Base-by-base conservation (phyloP, 805 yeast species). In the Cyberlindnera euphorbiiphila region DNA sequence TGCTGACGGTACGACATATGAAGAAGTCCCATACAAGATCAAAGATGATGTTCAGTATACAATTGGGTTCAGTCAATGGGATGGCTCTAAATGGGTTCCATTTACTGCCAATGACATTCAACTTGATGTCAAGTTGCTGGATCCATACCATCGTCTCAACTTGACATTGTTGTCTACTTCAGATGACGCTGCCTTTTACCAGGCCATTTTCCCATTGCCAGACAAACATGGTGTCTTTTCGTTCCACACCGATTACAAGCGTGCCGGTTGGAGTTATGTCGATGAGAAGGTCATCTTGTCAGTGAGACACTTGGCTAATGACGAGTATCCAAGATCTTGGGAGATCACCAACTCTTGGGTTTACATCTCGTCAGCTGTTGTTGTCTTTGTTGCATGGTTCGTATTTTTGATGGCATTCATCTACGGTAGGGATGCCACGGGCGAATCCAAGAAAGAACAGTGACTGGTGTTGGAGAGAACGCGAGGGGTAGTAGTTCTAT, bases 161-260 rank as follows among this genome's bases (percentile, higher is more conserved):
- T 65, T 93, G 53, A 50, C 60, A 14, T 68, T 72, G 20, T 56
- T 66, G 9, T 59, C 66, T 3, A 37, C 54, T 2, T 59, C 52
- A 7, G 63, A 64, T 21, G 65, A 64, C 10, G 54, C 51, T 3
- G 60, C 65, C 5, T 61, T 71, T n/a, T 81, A 78, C 53, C 54
- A 71, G 26, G 64, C 58, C 32, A 57, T 66, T 14, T 87, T 93
- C 62, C 72, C 71, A 32, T 63, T 87, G 25, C 99, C 99, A 16
- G 97, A 91, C 61, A 96, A 88, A 55, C 96, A 93, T 62, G 99
- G 99, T 40, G 84, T 93, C 74, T 93, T 88, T 66, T 85, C 96
- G 2, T 88, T 85, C 59, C 71, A 72, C 44, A 70, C 84, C 31
- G 82, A 84, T 52, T 89, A 89, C 67, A 74, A 74, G 59, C 78